These are phyloP conservation scores for Candida sp. DNA, from an alignment of 1,139 yeast genomes.

Conservation along the genomic window DNA sequence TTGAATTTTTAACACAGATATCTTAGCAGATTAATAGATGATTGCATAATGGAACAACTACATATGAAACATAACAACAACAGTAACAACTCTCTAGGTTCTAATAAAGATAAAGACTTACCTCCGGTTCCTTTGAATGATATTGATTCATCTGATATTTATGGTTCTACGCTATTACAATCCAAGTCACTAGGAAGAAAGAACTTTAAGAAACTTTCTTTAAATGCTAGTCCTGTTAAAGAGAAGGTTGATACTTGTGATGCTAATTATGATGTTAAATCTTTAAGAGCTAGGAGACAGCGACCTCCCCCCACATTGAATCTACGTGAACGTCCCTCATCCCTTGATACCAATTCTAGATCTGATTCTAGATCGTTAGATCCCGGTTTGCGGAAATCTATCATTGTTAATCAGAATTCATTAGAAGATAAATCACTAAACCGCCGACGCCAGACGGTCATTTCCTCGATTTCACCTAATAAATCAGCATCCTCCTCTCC, in stretches of 20 bases:
- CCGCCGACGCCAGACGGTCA: conserved; percentile 39
- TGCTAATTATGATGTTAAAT: neutral
- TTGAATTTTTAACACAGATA: neutral
- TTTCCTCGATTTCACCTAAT: conserved; percentile 44
- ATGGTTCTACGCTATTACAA: conserved; percentile 28
- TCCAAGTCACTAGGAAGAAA: conserved; percentile 66
- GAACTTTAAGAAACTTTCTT: conserved; percentile 68
- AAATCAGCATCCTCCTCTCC: conserved; percentile 26
- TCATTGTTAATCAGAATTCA: neutral
- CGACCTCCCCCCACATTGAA: neutral
- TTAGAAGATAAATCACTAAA: conserved; percentile 3
- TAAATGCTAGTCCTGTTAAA: conserved; percentile 24
- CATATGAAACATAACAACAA: conserved; percentile 21
- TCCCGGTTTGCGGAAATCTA: neutral
- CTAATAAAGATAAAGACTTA: conserved; percentile 31
- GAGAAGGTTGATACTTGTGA: neutral
- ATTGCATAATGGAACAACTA: neutral
- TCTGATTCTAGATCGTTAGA: neutral
- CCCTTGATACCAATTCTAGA: neutral
- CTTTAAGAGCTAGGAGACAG: conserved; percentile 1
- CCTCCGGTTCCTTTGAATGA: conserved; percentile 34
- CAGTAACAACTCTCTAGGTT: conserved; percentile 23
- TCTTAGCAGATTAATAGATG: neutral
- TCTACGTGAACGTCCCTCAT: neutral
- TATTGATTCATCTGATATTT: conserved; percentile 4